phyloP scores from a whole-genome alignment of 1,284 basidiomycete species.

The Cryptococcus floricola region DNA sequence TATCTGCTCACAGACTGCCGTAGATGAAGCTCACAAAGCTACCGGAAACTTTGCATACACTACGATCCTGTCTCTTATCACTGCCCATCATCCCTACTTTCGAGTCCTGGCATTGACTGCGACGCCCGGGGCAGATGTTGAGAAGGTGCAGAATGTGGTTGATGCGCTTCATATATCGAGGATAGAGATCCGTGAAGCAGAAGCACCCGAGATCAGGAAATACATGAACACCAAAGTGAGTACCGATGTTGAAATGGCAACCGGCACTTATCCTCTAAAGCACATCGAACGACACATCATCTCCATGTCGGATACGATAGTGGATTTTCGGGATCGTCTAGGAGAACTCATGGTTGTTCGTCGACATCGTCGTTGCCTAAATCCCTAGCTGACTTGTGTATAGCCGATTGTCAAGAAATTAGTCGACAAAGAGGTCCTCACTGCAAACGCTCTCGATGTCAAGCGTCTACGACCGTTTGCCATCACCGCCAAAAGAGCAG shows the following conservation, averaged over 20 bases:
- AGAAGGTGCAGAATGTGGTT: conserved; percentile 85
- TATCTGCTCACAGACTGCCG: conserved; percentile 2
- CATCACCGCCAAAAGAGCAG: conserved; percentile 36
- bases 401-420: conserved; percentile 43
- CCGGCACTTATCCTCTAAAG: conserved; percentile 12
- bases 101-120: conserved; percentile 91
- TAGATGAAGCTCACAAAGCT: conserved; percentile 94
- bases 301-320: conserved; percentile 55
- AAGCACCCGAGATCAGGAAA: conserved; percentile 77
- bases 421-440: conserved; percentile 37
- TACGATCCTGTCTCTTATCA: conserved; percentile 81
- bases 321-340: conserved; percentile 42
- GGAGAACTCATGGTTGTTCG: conserved; percentile 68
- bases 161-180: conserved; percentile 93
- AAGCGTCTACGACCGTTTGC: conserved; percentile 40
- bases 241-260: conserved; percentile 1
- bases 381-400: background rate
- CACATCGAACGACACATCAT: conserved; percentile 60
- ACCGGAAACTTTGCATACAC: conserved; percentile 92
- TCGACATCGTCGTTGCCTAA: background rate
- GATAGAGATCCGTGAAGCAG: conserved; percentile 91
- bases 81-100: conserved; percentile 90
- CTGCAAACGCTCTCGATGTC: conserved; percentile 38
- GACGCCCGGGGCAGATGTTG: conserved; percentile 82
- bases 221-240: conserved; percentile 85